A percentile compares a stretch with the other conserved stretches of the same genome.
These are phyloP conservation scores for Sugiyamaella qingdaonensis DNA, from an alignment of 805 yeast species.

Conservation along the genomic window DNA sequence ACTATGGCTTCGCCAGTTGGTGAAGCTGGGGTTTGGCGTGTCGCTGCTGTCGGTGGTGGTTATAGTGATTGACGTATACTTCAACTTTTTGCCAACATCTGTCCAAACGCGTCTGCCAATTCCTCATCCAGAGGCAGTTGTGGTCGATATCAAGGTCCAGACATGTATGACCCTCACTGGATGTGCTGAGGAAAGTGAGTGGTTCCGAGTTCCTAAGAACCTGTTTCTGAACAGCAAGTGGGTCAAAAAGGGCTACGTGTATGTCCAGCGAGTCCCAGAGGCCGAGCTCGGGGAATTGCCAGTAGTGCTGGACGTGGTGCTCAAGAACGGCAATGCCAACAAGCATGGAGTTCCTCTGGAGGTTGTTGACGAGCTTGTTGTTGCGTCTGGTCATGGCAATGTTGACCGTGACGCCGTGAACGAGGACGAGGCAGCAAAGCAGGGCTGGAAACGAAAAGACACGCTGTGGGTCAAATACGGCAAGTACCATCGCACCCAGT, in stretches of 20 bases:
- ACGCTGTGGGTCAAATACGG: slow-evolving; percentile 60
- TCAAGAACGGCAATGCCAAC: slow-evolving; percentile 11
- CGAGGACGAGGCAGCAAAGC: slow-evolving; percentile 16
- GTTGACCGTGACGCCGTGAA: slow-evolving; percentile 22
- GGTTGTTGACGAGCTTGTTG: slow-evolving; percentile 17
- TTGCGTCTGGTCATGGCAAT: slow-evolving; percentile 5
- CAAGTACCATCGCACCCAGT: slow-evolving; percentile 31
- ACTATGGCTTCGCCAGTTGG: slow-evolving; percentile 17
- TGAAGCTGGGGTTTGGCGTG: slow-evolving; percentile 10
- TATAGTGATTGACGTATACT: slow-evolving; percentile 38
- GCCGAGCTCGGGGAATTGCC: slow-evolving; percentile 12
- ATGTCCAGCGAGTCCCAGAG: slow-evolving; percentile 24
- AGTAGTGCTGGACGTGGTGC: slow-evolving; percentile 17
- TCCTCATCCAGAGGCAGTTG: slow-evolving; percentile 42
- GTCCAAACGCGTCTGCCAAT: slow-evolving; percentile 37
- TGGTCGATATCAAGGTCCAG: slow-evolving; percentile 42
- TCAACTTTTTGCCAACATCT: slow-evolving; percentile 35
- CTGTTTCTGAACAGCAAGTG: slow-evolving; percentile 40
- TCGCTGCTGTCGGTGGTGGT: slow-evolving; percentile 23
- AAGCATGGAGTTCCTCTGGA: slow-evolving; percentile 15
- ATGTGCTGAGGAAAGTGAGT: slow-evolving; percentile 33
- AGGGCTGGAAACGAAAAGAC: slow-evolving; percentile 32
- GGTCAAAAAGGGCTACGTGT: slow-evolving; percentile 40
- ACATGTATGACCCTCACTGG: slow-evolving; percentile 28
- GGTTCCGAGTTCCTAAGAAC: slow-evolving; percentile 47